These are phyloP conservation scores for Lotmaria passim DNA, from an alignment of 208 protist genomes.

Conservation along the genomic window DNA sequence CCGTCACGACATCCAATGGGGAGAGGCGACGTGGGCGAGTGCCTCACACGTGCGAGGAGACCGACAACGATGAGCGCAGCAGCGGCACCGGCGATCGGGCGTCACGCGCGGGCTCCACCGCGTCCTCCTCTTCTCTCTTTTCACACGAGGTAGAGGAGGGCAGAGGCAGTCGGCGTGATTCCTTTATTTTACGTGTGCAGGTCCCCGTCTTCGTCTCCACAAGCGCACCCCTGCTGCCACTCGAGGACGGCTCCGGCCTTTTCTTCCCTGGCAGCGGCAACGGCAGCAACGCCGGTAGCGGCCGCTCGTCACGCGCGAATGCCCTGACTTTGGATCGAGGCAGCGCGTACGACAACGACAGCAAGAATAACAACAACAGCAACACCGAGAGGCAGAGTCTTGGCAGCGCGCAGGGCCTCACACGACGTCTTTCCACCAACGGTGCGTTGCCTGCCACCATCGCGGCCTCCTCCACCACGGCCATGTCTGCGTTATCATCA, in stretches of 20 bases:
- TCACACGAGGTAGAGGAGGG: background rate
- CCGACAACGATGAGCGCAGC: no score
- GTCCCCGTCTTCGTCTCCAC: constrained; percentile 28
- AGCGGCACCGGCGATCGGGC: no score
- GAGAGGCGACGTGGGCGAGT: no score
- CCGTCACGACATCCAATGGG: no score
- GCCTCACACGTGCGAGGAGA: no score
- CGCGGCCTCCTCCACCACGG: background rate
- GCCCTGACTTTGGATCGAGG: background rate
- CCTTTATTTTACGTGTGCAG: constrained; percentile 25
- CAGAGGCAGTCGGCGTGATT: constrained; percentile 7
- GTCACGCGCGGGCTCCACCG: background rate
- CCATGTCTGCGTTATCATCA: background rate
- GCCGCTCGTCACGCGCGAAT: background rate
- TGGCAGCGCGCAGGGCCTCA: background rate
- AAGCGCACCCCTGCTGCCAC: constrained; percentile 10
- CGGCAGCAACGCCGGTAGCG: background rate
- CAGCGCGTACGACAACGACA: background rate
- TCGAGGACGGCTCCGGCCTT: no score
- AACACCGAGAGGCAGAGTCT: background rate
- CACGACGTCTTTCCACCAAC: background rate
- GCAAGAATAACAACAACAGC: background rate
- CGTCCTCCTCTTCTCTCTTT: constrained; percentile 5
- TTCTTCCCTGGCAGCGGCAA: background rate
- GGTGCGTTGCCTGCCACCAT: background rate